A percentile compares a stretch with the other conserved stretches of the same genome.
phyloP scores from a whole-genome alignment of 768 basidiomycete species.

The Fistulinella prunicolor region DNA sequence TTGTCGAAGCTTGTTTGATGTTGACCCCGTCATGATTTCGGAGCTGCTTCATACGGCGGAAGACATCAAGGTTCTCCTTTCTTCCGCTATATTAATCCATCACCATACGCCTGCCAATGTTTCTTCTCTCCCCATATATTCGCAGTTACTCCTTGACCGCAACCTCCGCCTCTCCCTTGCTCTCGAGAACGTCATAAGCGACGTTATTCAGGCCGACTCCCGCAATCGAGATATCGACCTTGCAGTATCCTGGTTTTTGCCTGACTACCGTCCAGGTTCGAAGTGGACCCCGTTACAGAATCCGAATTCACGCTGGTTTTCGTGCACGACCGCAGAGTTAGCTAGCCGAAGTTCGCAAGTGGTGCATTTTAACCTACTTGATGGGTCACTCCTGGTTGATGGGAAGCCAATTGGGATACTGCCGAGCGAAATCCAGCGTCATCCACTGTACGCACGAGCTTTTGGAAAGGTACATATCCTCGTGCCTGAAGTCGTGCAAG shows the following conservation, averaged over 20 bases:
- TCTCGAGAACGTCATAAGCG: constrained; percentile 15
- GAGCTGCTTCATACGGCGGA: constrained; percentile 16
- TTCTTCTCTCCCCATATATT: constrained; percentile 5
- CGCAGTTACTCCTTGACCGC: constrained; percentile 25
- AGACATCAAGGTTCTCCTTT: constrained; percentile 25
- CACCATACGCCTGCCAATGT: constrained; percentile 22
- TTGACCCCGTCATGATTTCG: constrained; percentile 8
- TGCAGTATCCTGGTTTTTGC: constrained; percentile 23
- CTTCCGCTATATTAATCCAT: constrained; percentile 26
- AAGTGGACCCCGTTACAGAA: constrained; percentile 15
- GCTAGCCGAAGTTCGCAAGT: constrained; percentile 14
- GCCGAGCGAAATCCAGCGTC: constrained; percentile 16
- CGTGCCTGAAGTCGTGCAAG: too few species aligned
- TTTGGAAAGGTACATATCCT: constrained; percentile 19
- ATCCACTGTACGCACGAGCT: constrained; percentile 18
- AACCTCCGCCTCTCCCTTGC: constrained; percentile 29
- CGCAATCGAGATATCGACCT: constrained; percentile 14
- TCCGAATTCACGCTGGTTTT: constrained; percentile 24
- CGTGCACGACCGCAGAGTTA: constrained; percentile 12
- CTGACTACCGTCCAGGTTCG: constrained; percentile 22
- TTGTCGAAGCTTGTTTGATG: constrained; percentile 37
- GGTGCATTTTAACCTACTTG: constrained; percentile 22
- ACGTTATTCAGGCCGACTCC: not conserved
- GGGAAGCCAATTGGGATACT: constrained; percentile 26
- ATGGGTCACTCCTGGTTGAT: constrained; percentile 27